Percentiles rank a stretch among this genome's conserved stretches.
Conservation (phyloP, 768 basidiomycete genomes). For the Krasilnikovozyma curviuscula region DNA sequence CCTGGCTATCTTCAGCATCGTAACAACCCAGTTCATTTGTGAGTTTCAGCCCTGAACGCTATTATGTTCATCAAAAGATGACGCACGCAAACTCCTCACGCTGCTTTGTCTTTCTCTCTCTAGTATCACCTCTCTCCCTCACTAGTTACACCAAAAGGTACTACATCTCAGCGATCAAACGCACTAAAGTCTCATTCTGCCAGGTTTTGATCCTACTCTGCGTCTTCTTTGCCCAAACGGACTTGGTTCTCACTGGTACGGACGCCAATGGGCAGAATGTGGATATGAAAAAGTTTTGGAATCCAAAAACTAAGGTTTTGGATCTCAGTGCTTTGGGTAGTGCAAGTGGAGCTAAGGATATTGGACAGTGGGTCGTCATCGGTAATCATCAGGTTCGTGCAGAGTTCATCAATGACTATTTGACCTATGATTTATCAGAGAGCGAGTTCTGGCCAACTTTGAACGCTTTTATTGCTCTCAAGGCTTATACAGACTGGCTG, state of each 20-base stretch:
- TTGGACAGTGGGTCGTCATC: slow-evolving; percentile 64
- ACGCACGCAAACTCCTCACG: neutral
- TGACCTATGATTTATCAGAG: neutral
- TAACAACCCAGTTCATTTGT: slow-evolving; percentile 9
- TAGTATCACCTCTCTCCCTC: slow-evolving; percentile 3
- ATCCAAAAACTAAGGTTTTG: slow-evolving; percentile 37
- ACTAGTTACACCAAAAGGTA: neutral
- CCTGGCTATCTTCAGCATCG: neutral
- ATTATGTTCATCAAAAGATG: neutral
- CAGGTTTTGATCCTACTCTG: slow-evolving; percentile 38
- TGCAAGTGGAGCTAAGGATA: slow-evolving; percentile 59
- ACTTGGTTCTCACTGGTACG: slow-evolving; percentile 44
- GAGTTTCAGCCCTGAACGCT: neutral
- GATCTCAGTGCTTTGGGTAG: slow-evolving; percentile 43
- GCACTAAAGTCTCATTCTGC: slow-evolving; percentile 26
- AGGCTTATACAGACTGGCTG: slow-evolving; percentile 34
- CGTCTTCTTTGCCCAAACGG: slow-evolving; percentile 64
- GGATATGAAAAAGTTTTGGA: slow-evolving; percentile 32
- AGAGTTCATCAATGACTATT: slow-evolving; percentile 29
- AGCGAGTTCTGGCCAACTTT: neutral
- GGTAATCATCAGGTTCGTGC: slow-evolving; percentile 72
- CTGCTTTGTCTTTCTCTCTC: neutral
- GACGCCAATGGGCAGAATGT: slow-evolving; percentile 18
- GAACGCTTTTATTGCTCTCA: neutral
- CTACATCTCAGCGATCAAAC: neutral